phyloP scores from a whole-genome alignment of 257 asterid species.

The Solanum phureja region DNA sequence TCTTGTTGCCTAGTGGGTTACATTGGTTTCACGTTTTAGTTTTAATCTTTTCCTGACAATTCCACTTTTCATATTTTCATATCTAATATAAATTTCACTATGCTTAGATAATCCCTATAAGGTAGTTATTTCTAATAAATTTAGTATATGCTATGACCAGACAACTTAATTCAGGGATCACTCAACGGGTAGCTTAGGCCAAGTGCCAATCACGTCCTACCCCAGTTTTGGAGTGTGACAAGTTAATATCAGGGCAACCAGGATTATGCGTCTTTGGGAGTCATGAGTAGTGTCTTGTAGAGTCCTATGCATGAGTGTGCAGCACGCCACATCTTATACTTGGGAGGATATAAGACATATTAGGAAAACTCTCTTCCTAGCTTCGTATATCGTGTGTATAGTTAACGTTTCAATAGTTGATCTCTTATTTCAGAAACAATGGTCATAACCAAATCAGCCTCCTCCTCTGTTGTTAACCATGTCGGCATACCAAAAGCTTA shows the following conservation, averaged over 20 bases:
- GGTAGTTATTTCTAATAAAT: neutral
- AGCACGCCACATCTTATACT: neutral
- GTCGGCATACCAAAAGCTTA: neutral
- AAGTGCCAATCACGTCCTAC: neutral
- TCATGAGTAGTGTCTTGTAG: neutral
- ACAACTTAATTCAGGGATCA: neutral
- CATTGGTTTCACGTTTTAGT: no score
- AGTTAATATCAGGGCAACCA: neutral
- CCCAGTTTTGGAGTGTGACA: neutral
- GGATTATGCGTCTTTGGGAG: neutral
- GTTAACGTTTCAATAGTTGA: no score
- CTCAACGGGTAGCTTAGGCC: neutral
- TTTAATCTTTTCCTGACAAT: no score
- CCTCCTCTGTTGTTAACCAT: neutral
- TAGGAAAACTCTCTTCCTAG: no score
- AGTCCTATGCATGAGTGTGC: neutral
- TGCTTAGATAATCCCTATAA: neutral
- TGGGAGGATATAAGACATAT: no score
- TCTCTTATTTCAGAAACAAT: no score
- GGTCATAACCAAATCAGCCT: neutral
- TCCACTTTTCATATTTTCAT: no score
- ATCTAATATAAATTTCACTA: no score
- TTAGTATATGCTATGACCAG: neutral
- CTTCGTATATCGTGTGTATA: no score
- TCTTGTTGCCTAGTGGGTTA: no score